Base-by-base conservation (phyloP, 140 eudicot genomes). In the Ambrosia hybrid region DNA sequence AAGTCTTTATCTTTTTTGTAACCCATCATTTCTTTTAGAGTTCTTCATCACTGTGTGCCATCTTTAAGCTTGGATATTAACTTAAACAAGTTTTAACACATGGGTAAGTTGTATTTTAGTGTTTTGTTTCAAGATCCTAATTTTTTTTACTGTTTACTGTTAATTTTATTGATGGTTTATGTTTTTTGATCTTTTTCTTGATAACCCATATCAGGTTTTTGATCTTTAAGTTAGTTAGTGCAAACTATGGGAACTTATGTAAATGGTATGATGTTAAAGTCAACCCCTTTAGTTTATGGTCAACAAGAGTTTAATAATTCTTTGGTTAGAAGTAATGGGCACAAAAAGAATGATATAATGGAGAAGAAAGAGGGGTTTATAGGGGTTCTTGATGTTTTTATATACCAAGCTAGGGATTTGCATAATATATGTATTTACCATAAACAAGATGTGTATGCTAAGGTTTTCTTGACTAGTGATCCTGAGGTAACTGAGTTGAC, bases 391-490 rank as follows among this genome's bases (percentile, higher is more conserved):
- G 88, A 85, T 3, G 80, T 85, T 74, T 71, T 76, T 78, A 49
- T 83, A 69, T 83, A 83, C 65, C 88, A 77, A 76, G 91, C 91
- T 41, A 85, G 91, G 58, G 76, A 83, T 72, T 71, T 83, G 51
- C 88, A 74, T 45, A 77, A 83, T 67, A 73, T 85, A 49, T 80
- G 91, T 67, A 85, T 85, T 45, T 85, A 85, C 76, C 88, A 85
- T n/a, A 83, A 80, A 51, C 91, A 85, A 80, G 91, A 85, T 80
- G 86, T 85, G 26, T 85, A 85, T 72, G 80, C 85, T 65, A 85
- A 85, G 77, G 21, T 85, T 79, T 89, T 75, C 77, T 74, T 92
- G 66, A 92, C 95, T 11, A 83, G 86, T 80, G 90, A 92, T 51
- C 96, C 89, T 6, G 86, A 85, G 39, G 67, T 75, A 39, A 52